phyloP scores from a whole-genome alignment of 129 eudicot species.

The Helichrysum umbraculigerum region DNA sequence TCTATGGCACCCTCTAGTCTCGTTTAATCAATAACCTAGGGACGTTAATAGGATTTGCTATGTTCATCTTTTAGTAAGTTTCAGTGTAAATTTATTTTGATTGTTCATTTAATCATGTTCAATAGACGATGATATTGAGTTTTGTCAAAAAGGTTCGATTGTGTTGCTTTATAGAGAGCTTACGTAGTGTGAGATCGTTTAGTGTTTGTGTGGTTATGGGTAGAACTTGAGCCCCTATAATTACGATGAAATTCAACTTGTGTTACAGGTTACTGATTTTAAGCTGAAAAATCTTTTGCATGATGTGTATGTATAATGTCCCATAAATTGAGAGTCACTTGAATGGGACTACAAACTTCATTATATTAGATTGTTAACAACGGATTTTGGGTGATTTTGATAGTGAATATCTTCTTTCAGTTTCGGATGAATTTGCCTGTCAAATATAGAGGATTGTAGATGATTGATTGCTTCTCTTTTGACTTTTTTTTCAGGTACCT shows the following conservation, averaged over 20 bases:
- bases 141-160: no score
- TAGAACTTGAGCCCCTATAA: no score
- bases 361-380: neutral
- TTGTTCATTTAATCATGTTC: no score
- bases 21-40: no score
- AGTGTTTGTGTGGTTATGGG: neutral
- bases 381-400: neutral
- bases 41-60: neutral
- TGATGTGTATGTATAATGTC: neutral
- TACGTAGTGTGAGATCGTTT: neutral
- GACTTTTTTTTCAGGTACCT: slow-evolving; percentile 34
- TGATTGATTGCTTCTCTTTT: neutral
- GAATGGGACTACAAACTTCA: no score
- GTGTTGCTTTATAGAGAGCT: neutral
- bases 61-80: neutral
- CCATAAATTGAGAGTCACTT: no score
- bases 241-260: neutral
- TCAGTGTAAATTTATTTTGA: no score
- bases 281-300: neutral
- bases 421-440: neutral
- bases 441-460: neutral
- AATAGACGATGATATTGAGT: no score
- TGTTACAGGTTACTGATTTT: neutral
- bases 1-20: neutral
- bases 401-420: neutral